Evolutionary conservation across 208 protist species (phyloP).

Genomic region (Tritrichomonas foetus): DNA sequence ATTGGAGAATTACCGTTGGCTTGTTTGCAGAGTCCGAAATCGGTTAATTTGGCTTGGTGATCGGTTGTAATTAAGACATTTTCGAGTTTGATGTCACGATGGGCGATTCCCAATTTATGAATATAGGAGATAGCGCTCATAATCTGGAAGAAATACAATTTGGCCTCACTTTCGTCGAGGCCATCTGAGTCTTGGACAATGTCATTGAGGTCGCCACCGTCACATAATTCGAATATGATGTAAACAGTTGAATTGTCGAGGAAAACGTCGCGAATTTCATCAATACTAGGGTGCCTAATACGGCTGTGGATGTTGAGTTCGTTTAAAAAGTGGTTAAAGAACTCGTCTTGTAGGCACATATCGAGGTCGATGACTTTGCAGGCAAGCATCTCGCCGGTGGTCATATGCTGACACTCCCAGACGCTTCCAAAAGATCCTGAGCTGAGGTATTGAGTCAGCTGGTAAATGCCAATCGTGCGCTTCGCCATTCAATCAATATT

Average conservation of each 20-base stretch:
- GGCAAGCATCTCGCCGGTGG: not conserved
- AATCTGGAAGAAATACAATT: not conserved
- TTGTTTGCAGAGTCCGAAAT: conserved; percentile 11
- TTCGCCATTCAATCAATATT: no score
- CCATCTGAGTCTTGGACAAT: not conserved
- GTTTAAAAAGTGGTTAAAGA: not conserved
- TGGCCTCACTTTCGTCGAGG: not conserved
- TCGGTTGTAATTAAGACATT: not conserved
- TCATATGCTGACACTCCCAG: conserved; percentile 25
- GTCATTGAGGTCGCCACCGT: not conserved
- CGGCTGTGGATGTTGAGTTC: not conserved
- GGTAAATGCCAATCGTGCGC: not conserved
- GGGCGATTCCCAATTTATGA: not conserved
- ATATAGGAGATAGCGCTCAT: conserved; percentile 15
- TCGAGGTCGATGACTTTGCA: not conserved
- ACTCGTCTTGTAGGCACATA: not conserved
- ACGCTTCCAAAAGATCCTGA: not conserved
- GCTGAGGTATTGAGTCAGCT: not conserved
- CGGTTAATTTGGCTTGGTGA: not conserved
- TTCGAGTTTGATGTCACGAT: no score
- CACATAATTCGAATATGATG: conserved; percentile 7
- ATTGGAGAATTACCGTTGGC: not conserved
- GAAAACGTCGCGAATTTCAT: not conserved
- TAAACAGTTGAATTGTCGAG: conserved; percentile 1
- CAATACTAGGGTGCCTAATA: not conserved